Evolutionary conservation across 805 yeast species (phyloP), one percentile per base, ranked within the genome.

Genomic region (Groenewaldozyma tartarivorans): DNA sequence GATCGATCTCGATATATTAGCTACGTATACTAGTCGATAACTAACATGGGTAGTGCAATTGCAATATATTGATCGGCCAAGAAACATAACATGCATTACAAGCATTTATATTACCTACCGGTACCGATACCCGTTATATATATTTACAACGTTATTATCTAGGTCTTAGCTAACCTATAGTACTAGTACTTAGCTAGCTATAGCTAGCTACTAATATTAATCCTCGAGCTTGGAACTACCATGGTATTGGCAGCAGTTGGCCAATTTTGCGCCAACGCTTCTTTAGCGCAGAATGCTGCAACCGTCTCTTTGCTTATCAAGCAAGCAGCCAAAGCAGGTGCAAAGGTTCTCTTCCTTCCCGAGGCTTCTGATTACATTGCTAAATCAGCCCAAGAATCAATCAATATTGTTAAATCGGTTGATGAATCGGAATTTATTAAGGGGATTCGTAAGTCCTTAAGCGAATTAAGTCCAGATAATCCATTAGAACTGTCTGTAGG

Each of bases 301-400:
- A 61, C 68, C 1, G 94, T 79, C 0, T 68, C 72, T 9, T 65
- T 65, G 22, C 64, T 88, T 29, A 77, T 90, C 15, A 56, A 62
- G n/a, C 60, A 67, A 39, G 95, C 97, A 0, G 71, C 81, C 0
- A 62, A 61, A 2, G 56, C 68, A 13, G 72, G 79, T 3, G 87
- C 81, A 11, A 67, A 71, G 47, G 75, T 85, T 2, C 65, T 92
- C 4, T 86, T 92, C 54, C 70, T 90, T 35, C 97, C 97, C 1
- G 98, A 90, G 58, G 97, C 97, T 0, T 72, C 92, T 3, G 97
- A 90, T 57, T 90, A 86, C 57, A 69, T 90, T 31, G 67, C 75
- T 39, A 66, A 74, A 40, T 75, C 75, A 53, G 79, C 88, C 1
- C 57, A 52, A 1, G 88, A 85, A 49, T 78, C 94, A 1, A 66